Conservation (phyloP, 345 rosid genomes). For the Gossypioides kirkii region DNA sequence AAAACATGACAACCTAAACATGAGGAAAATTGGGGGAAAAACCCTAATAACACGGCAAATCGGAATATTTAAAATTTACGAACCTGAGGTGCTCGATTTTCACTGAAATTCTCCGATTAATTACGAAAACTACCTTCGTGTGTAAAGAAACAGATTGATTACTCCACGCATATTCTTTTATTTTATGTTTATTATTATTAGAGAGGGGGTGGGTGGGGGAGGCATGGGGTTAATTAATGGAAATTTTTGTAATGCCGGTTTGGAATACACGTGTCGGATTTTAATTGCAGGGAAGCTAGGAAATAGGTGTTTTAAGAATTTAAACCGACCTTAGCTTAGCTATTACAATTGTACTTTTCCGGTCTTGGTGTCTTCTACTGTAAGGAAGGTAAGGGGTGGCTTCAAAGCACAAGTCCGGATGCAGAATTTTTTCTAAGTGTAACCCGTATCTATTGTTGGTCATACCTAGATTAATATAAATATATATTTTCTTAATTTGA, state of each 20-base stretch:
- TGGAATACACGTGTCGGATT: neutral
- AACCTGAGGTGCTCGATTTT: slow-evolving; percentile 21
- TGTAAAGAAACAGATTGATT: neutral
- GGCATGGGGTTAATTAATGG: neutral
- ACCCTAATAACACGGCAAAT: neutral
- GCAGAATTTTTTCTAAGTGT: neutral
- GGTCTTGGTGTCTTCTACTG: no score
- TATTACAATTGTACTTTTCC: neutral
- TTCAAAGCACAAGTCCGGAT: neutral
- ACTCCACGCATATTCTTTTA: neutral
- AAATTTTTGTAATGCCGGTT: neutral
- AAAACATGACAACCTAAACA: slow-evolving; percentile 4
- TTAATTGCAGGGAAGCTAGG: neutral
- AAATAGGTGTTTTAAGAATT: neutral
- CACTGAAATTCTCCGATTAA: neutral
- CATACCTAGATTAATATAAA: no score
- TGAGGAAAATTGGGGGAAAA: neutral
- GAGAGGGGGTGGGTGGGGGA: neutral
- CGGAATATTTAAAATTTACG: neutral
- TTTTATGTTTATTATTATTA: neutral
- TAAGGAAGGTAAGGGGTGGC: neutral
- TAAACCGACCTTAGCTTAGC: neutral
- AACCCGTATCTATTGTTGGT: no score
- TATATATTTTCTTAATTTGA: no score
- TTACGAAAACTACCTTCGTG: neutral